Percentiles rank a stretch among this genome's conserved stretches.
These are phyloP conservation scores for Nasturtium officinale DNA, from an alignment of 345 rosid species.

Conservation along the genomic window DNA sequence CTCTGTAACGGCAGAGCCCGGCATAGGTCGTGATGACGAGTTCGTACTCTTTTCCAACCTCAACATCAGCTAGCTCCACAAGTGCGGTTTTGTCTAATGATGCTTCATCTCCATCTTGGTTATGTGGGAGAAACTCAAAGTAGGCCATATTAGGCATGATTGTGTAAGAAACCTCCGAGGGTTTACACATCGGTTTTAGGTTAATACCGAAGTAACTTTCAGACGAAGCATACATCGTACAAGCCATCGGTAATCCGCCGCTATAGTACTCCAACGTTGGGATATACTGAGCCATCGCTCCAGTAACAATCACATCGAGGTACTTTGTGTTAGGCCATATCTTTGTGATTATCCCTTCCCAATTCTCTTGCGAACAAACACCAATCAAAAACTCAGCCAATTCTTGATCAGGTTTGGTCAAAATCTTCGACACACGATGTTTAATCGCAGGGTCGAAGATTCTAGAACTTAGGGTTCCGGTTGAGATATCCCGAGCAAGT, in stretches of 20 bases:
- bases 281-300: conserved; percentile 96
- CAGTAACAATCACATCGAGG: conserved; percentile 89
- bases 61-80: conserved; percentile 70
- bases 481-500: conserved; percentile 58
- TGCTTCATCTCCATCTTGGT: conserved; percentile 40
- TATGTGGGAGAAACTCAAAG: conserved; percentile 74
- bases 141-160: conserved; percentile 95
- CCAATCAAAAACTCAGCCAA: conserved; percentile 57
- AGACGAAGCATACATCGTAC: conserved; percentile 96
- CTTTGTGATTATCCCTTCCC: conserved; percentile 72
- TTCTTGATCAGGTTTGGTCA: conserved; percentile 59
- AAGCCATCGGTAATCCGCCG: conserved; percentile 74
- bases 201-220: conserved; percentile 93
- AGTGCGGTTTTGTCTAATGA: conserved; percentile 39
- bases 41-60: conserved; percentile 80
- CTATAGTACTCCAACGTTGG: conserved; percentile 86
- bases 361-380: conserved; percentile 59
- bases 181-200: conserved; percentile 73
- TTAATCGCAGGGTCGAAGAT: conserved; percentile 55
- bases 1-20: conserved; percentile 78
- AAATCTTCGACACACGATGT: conserved; percentile 50
- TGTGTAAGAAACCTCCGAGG: conserved; percentile 84
- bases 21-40: conserved; percentile 80
- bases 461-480: conserved; percentile 65
- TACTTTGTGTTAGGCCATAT: conserved; percentile 93